Base-by-base conservation (phyloP, 129 eudicot species). In the Lactuca saligna region DNA sequence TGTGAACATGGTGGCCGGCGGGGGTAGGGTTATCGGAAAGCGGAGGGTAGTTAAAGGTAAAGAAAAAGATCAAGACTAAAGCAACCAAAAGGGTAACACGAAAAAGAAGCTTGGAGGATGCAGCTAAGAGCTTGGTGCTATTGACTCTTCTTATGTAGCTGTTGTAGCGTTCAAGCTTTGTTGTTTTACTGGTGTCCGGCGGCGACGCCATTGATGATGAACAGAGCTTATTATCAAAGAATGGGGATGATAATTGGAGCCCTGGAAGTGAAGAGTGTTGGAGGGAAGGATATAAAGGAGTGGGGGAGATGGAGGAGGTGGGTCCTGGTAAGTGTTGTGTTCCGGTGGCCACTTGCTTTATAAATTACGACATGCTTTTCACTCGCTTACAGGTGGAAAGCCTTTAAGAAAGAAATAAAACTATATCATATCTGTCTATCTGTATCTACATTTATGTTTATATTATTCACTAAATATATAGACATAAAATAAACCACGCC, bases 161-260 rank as follows among this genome's bases (percentile, higher is more conserved):
- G 70, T 93, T 89, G 85, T 93, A 93, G 16, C 92, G 76, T 70
- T 93, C 98, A 9, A 93, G 90, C 78, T 93, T 93, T 12, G 97
- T 75, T 16, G 84, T 86, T 55, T 91, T 91, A 73, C 88, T 88
- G 2, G 86, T 82, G 62, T 88, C 94, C 9, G 82, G 82, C 4
- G 96, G 81, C 1, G 85, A 72, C 14, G 82, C 85, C 96, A 85
- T 83, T 53, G 15, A 17, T 41, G 31, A 7, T 35, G 49, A 57
- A 51, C 51, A 34, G 79, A 75, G 73, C 35, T 66, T 37, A 70
- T 70, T 75, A 75, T 59, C 56, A 48, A 41, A 10, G 13, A 57
- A 48, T 14, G 16, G 44, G 20, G 42, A 3, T 76, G 75, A 68
- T 76, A 68, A 76, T 69, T 76, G 70, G 75, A 76, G 81, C 81